Evolutionary conservation across 176 grass and related monocot species (phyloP), one percentile per base, ranked within the genome.

Genomic region (Oryza coarctata): DNA sequence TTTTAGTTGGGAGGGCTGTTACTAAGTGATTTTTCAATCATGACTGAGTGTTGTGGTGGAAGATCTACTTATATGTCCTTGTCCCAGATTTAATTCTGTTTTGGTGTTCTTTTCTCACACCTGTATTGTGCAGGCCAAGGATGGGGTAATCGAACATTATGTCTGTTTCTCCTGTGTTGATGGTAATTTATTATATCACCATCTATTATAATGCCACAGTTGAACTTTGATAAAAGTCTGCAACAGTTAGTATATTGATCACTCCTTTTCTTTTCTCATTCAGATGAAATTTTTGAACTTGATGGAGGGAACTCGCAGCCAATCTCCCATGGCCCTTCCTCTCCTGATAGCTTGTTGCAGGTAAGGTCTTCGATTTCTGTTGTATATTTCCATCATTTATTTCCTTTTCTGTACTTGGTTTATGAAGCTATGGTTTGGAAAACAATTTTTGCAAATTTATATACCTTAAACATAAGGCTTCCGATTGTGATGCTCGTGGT

Each of bases 141-240:
- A 87, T 73, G 83, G 88, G 30, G 95, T 98, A 29, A 73, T 87
- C 29, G 88, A 98, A 78, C 92, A 94, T 77, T 94, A 93, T 71
- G 88, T 94, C 78, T 98, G 95, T 78, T 98, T 94, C 76, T 89
- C 95, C 39, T 98, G 90, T 73, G 90, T 94, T 63, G 95, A 98
- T 86, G 95, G 92, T 98, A 93, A 6, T 80, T 80, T 58, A 33
- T 43, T 39, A 30, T 25, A 43, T 29, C 12, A 38, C 27, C 17
- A 23, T 57, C 55, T 44, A 76, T 40, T 22, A 30, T 3, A 63
- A 23, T 26, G 20, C 28, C 65, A 70, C 30, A 14, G 23, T 11
- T 83, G 33, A 65, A 40, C 49, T 80, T 79, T 14, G 0, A 73
- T 82, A 22, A 3, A 73, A 47, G 70, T 49, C 36, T 60, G 36